Base-by-base conservation (phyloP, 768 basidiomycete species). In the Pleurotus pulmonarius region DNA sequence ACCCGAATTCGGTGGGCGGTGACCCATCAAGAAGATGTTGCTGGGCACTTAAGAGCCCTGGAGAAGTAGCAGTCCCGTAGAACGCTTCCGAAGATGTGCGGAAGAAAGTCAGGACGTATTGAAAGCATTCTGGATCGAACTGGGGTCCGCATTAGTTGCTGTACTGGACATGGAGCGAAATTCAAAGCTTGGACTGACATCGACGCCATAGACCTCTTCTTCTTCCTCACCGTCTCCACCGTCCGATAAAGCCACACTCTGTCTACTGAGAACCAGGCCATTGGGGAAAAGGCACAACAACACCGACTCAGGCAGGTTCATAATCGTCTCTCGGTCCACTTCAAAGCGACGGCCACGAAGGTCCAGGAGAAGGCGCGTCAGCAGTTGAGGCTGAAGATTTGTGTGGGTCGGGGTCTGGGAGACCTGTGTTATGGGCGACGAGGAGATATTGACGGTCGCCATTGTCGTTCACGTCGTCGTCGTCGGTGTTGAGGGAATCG, bases 121-220 rank as follows among this genome's bases (percentile, higher is more conserved):
- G 81, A 73, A 99, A 97, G 71, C 95, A 98, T 44, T 93, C 88
- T 54, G 96, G 94, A 75, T 99, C 97, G 69, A 98, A 99, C 96
- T 98, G 60, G 15, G 34, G 43, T 48, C 43, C 60, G 48, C 22
- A 43, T 58, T 47, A 58, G 49, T 37, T 37, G 45, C 52, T 45
- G 43, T 54, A 46, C 57, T 45, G 44, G 25, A 56, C 25, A 15
- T 18, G 25, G 47, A 57, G 54, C 49, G 15, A 13, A 57, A 59
- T 39, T 18, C 26, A 37, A 58, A 39, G 9, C 13, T 46, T 15
- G 20, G 25, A 87, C 94, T 75, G 74, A 98, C 96, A 69, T 98
- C 96, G 66, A 98, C 95, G 40, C 82, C 91, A 70, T 97, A 98
- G 22, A 98, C 85, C 66, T 98, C 94, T 66, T 96, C 95, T 62